Conservation (phyloP, 2,329 filamentous ascomycete genomes). For the Hypoxylon sp. region DNA sequence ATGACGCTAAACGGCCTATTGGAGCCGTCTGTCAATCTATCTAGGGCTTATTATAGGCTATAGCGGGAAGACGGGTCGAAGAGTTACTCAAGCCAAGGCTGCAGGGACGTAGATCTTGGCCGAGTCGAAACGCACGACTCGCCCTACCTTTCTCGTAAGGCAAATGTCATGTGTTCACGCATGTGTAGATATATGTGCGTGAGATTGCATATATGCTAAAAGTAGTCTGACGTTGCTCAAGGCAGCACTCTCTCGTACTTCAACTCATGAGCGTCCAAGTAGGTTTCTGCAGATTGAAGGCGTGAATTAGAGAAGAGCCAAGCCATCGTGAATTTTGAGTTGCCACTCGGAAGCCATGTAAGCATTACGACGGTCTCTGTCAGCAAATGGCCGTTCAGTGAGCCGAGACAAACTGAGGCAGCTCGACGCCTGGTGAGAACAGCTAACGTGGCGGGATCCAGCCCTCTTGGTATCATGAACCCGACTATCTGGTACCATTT, state of each 20-base stretch:
- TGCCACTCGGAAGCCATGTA: slow-evolving; percentile 20
- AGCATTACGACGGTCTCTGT: slow-evolving; percentile 14
- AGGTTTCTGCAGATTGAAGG: slow-evolving; percentile 2
- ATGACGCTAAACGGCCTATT: slow-evolving; percentile 17
- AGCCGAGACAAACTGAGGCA: slow-evolving; percentile 9
- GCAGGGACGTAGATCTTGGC: slow-evolving; percentile 42
- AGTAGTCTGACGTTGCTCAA: slow-evolving; percentile 31
- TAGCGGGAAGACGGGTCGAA: slow-evolving; percentile 19
- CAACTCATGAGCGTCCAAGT: slow-evolving; percentile 16
- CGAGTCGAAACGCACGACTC: slow-evolving; percentile 22
- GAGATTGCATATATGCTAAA: slow-evolving; percentile 24
- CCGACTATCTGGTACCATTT: slow-evolving; percentile 40
- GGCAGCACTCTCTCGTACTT: slow-evolving; percentile 31
- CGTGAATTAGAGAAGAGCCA: slow-evolving; percentile 3
- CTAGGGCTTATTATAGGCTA: slow-evolving; percentile 26
- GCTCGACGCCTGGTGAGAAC: slow-evolving; percentile 2
- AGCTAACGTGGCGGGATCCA: slow-evolving; percentile 14
- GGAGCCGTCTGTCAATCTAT: slow-evolving; percentile 15
- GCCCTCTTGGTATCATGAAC: slow-evolving; percentile 19
- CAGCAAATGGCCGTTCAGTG: slow-evolving; percentile 11
- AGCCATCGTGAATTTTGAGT: background rate
- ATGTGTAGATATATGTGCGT: slow-evolving; percentile 25
- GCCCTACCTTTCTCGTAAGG: slow-evolving; percentile 14
- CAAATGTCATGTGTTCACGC: slow-evolving; percentile 10
- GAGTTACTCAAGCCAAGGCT: slow-evolving; percentile 25